These are phyloP conservation scores for Buxus sempervirens DNA, from an alignment of 164 flowering plant species.

Conservation along the genomic window DNA sequence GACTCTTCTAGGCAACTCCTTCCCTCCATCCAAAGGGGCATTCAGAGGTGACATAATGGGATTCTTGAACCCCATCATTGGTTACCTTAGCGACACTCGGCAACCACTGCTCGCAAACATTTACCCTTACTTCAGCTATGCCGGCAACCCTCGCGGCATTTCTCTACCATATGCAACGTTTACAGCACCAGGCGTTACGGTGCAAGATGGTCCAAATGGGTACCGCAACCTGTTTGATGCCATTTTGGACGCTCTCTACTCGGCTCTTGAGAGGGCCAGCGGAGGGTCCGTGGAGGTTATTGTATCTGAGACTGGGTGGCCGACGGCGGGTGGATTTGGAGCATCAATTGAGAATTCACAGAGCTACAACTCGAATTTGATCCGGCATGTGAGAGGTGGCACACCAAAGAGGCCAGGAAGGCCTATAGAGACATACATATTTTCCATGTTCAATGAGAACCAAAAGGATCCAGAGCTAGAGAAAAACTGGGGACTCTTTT, in stretches of 20 bases:
- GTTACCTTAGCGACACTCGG: background rate
- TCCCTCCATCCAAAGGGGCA: background rate
- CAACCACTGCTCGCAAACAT: background rate
- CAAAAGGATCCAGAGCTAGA: slow-evolving; percentile 12
- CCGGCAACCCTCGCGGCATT: background rate
- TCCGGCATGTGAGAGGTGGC: no score
- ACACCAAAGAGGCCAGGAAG: no score
- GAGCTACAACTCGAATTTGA: slow-evolving; percentile 1
- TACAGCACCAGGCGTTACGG: background rate
- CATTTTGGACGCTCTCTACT: slow-evolving; percentile 21
- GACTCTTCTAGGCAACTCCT: background rate
- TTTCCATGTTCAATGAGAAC: slow-evolving; percentile 18
- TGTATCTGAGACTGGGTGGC: no score
- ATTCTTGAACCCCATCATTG: background rate
- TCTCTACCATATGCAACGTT: background rate
- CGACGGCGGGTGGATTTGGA: background rate
- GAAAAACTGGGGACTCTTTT: no score
- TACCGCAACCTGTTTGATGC: slow-evolving; percentile 4
- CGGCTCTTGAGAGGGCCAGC: slow-evolving; percentile 25
- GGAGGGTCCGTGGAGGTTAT: no score
- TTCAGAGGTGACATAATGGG: background rate
- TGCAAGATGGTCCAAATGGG: background rate
- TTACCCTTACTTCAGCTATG: background rate
- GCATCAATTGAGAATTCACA: background rate
- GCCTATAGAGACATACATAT: slow-evolving; percentile 17